Base-by-base conservation (phyloP, 345 rosid species). In the Cardamine resedifolia region DNA sequence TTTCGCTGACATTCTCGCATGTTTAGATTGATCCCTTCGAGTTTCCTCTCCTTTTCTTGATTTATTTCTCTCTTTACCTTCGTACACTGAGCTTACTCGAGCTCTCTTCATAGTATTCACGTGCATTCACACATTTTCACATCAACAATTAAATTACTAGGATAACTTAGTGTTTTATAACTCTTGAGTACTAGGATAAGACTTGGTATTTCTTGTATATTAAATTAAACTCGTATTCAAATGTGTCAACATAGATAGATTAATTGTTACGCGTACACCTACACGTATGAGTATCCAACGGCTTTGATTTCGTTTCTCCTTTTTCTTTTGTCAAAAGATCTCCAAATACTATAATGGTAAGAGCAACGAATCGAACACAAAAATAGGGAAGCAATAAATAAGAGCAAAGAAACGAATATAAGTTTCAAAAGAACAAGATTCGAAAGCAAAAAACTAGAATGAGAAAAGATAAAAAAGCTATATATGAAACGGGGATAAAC, bases 61-160 rank as follows among this genome's bases (percentile, higher is more conserved):
- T 62, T 24, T 72, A 0, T 72, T 24, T 34, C 28, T 36, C 28
- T 50, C 59, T 49, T 71, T 51, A 20, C 62, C 45, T 41, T 72
- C 55, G 6, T 63, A 72, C 21, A 63, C 53, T 12, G 70, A 63
- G 24, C 23, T 72, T 53, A 72, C 62, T 20, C 63, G 52, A 62
- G 76, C 76, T 63, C 10, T 72, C 76, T 72, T 72, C 76, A 72
- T 72, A 10, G 50, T 6, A 50, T 39, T 48, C 44, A 19, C 39
- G 21, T 28, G 3, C 2, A 26, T 50, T 48, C 50, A 49, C 21
- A 19, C 18, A 10, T 44, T 6, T 56, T 55, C 0, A 41, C 47
- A 14, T 38, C 2, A 16, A 61, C 21, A 71, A 16, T 18, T n/a
- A n/a, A n/a, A 36, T 59, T n/a, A n/a, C n/a, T n/a, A n/a, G n/a